Evolutionary conservation across 352 stramenopile species (phyloP).

Genomic region (Globisporangium uncinulatum): DNA sequence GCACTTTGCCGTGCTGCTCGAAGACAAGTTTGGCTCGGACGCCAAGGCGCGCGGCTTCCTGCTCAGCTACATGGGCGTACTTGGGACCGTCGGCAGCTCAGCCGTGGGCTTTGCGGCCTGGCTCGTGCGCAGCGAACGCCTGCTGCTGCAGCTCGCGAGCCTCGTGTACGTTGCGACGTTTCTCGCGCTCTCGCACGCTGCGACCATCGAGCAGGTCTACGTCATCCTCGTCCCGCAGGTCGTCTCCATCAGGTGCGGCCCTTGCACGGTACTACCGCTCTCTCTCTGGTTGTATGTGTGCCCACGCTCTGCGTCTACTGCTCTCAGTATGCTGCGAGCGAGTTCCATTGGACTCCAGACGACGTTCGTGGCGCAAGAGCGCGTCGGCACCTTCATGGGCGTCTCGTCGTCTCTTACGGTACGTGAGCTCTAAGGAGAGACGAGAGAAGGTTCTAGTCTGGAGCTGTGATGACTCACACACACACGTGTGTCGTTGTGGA

Average conservation of each 20-base stretch:
- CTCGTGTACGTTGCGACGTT: slow-evolving; percentile 71
- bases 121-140: slow-evolving; percentile 41
- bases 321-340: slow-evolving; percentile 65
- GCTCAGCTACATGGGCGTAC: slow-evolving; percentile 77
- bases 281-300: slow-evolving; percentile 4
- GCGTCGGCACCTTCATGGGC: slow-evolving; percentile 73
- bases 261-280: not conserved
- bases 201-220: slow-evolving; percentile 46
- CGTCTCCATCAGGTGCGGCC: slow-evolving; percentile 57
- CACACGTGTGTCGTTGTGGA: not conserved
- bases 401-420: slow-evolving; percentile 78
- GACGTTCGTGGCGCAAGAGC: slow-evolving; percentile 58
- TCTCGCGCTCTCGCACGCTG: slow-evolving; percentile 49
- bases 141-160: slow-evolving; percentile 56
- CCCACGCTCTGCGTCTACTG: not conserved
- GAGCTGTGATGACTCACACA: too few relatives aligned
- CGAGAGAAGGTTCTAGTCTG: too few relatives aligned
- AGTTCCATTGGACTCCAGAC: slow-evolving; percentile 73
- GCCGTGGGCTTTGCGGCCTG: slow-evolving; percentile 50
- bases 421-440: not conserved
- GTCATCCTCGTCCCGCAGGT: slow-evolving; percentile 60
- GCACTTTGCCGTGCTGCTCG: slow-evolving; percentile 69
- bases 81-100: slow-evolving; percentile 59
- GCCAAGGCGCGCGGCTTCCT: slow-evolving; percentile 57
- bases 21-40: slow-evolving; percentile 76